phyloP scores from a whole-genome alignment of 148 eudicot species.

The Simmondsia chinensis region DNA sequence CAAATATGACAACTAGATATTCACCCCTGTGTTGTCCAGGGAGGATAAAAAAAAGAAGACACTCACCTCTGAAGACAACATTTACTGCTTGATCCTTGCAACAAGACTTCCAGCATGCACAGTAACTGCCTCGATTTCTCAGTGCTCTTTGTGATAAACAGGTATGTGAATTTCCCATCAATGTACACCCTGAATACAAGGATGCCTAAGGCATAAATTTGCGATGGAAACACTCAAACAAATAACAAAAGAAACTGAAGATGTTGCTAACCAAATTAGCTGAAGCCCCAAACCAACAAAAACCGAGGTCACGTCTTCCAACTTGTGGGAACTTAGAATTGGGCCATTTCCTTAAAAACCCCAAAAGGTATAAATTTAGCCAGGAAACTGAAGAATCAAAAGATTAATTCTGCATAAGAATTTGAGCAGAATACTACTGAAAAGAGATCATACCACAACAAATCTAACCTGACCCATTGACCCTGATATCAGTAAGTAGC shows the following conservation, averaged over 20 bases:
- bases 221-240: not conserved
- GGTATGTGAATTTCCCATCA: constrained; percentile 24
- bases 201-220: not conserved
- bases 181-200: constrained; percentile 26
- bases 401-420: constrained; percentile 2
- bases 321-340: constrained; percentile 32
- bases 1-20: no score
- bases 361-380: constrained; percentile 11
- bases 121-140: constrained; percentile 47
- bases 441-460: constrained; percentile 49
- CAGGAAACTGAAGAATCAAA: constrained; percentile 3
- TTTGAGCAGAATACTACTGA: constrained; percentile 13
- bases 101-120: constrained; percentile 25
- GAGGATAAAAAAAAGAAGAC: no score
- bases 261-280: constrained; percentile 40
- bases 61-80: constrained; percentile 43
- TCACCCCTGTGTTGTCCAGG: no score
- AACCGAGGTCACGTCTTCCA: constrained; percentile 47
- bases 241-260: not conserved
- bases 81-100: constrained; percentile 11
- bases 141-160: constrained; percentile 30
- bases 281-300: constrained; percentile 63
- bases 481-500: constrained; percentile 18
- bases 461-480: constrained; percentile 76
- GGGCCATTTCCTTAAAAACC: constrained; percentile 22